phyloP scores from a whole-genome alignment of 2,329 filamentous ascomycete genomes.

The Aspergillus quadricinctus region DNA sequence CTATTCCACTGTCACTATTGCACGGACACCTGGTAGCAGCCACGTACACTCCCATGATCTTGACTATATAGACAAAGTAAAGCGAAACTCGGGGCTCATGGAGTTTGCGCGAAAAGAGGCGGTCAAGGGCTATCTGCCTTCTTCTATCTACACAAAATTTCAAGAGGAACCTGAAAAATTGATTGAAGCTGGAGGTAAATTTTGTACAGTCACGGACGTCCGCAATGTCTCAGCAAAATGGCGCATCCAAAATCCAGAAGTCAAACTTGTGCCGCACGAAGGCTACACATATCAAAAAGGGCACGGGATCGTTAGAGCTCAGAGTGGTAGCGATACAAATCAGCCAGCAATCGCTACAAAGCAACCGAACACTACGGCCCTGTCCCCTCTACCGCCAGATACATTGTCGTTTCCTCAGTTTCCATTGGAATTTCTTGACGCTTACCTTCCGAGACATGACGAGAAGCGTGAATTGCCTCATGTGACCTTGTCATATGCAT shows the following conservation, averaged over 20 bases:
- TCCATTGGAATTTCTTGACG: conserved; percentile 44
- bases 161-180: conserved; percentile 43
- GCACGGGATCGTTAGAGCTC: conserved; percentile 37
- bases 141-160: conserved; percentile 47
- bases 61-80: conserved; percentile 45
- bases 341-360: conserved; percentile 8
- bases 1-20: conserved; percentile 41
- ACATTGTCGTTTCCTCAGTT: conserved; percentile 44
- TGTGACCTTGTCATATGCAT: conserved; percentile 84
- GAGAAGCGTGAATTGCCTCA: conserved; percentile 42
- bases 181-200: conserved; percentile 42
- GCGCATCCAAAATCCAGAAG: conserved; percentile 43
- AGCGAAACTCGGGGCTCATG: conserved; percentile 47
- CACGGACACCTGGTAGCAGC: conserved; percentile 39
- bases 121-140: conserved; percentile 44
- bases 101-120: conserved; percentile 43
- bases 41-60: conserved; percentile 43
- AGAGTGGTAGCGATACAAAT: conserved; percentile 12
- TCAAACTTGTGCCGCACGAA: conserved; percentile 41
- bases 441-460: conserved; percentile 46
- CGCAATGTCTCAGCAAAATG: conserved; percentile 47
- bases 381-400: conserved; percentile 30
- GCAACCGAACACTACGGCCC: conserved; percentile 9
- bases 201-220: conserved; percentile 45
- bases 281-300: conserved; percentile 44